These are phyloP conservation scores for Myxozyma sirexii DNA, from an alignment of 805 yeast species.

Conservation along the genomic window DNA sequence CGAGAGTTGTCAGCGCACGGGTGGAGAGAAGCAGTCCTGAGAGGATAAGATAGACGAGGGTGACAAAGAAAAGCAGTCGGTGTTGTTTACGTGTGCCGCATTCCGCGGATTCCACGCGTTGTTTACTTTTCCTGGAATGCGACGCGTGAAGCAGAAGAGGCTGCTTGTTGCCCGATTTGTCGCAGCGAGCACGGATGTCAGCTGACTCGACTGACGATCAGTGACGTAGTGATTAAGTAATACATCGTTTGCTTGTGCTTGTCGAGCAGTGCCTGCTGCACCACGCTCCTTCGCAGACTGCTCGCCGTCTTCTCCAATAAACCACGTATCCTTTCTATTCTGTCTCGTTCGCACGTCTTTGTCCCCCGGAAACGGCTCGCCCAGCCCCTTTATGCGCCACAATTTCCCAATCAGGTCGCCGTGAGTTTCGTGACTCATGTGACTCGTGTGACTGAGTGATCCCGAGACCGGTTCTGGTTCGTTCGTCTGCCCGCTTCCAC, in stretches of 20 bases:
- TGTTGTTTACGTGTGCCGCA: not conserved
- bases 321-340: not conserved
- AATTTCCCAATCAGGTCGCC: not conserved
- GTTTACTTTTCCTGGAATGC: not conserved
- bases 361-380: not conserved
- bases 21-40: not conserved
- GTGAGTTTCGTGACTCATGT: slow-evolving; percentile 2
- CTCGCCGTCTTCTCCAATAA: not conserved
- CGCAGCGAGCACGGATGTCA: slow-evolving; percentile 1
- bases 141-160: not conserved
- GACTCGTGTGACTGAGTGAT: not conserved
- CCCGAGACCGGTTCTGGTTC: not conserved
- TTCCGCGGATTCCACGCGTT: not conserved
- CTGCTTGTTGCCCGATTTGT: too few species aligned
- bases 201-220: not conserved
- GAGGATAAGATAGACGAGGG: too few species aligned
- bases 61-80: too few species aligned
- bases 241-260: too few species aligned
- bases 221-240: slow-evolving; percentile 1
- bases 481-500: slow-evolving; percentile 10
- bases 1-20: too few species aligned
- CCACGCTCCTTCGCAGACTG: not conserved
- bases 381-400: not conserved
- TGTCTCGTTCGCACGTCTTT: not conserved
- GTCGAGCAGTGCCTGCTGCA: not conserved